Evolutionary conservation across 2,329 filamentous ascomycete genomes (phyloP).

Genomic region (Pezicula rhizophila): DNA sequence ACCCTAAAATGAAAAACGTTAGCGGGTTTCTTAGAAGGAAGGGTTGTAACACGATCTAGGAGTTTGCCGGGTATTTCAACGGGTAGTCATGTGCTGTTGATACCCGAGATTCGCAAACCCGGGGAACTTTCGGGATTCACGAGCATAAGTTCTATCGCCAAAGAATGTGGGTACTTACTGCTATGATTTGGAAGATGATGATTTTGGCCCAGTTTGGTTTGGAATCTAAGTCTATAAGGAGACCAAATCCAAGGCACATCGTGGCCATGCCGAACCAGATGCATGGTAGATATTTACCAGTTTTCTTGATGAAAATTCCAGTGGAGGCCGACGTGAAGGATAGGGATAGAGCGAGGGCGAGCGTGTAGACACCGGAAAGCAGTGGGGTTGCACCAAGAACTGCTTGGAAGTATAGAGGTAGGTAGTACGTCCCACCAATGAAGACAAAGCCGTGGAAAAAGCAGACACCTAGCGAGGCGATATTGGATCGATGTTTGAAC

Average conservation of each 20-base stretch:
- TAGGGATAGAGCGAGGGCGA: constrained; percentile 63
- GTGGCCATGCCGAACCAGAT: constrained; percentile 55
- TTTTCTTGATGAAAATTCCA: constrained; percentile 54
- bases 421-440: constrained; percentile 18
- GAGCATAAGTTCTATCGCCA: too few relatives aligned
- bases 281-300: constrained; percentile 56
- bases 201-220: constrained; percentile 49
- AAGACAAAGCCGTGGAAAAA: constrained; percentile 63
- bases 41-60: too few relatives aligned
- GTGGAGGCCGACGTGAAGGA: constrained; percentile 55
- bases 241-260: constrained; percentile 59
- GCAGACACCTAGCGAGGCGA: constrained; percentile 59
- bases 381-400: constrained; percentile 43
- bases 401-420: constrained; percentile 69
- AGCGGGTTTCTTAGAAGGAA: too few relatives aligned
- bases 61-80: too few relatives aligned
- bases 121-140: too few relatives aligned
- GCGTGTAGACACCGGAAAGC: constrained; percentile 68
- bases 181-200: constrained; percentile 56
- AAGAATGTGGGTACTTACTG: constrained; percentile 14
- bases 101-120: too few relatives aligned
- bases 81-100: too few relatives aligned
- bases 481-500: constrained; percentile 61
- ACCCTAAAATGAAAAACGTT: constrained; percentile 28
- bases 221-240: constrained; percentile 56